phyloP scores from a whole-genome alignment of 2,329 filamentous ascomycete genomes.

The Claviceps arundinis region DNA sequence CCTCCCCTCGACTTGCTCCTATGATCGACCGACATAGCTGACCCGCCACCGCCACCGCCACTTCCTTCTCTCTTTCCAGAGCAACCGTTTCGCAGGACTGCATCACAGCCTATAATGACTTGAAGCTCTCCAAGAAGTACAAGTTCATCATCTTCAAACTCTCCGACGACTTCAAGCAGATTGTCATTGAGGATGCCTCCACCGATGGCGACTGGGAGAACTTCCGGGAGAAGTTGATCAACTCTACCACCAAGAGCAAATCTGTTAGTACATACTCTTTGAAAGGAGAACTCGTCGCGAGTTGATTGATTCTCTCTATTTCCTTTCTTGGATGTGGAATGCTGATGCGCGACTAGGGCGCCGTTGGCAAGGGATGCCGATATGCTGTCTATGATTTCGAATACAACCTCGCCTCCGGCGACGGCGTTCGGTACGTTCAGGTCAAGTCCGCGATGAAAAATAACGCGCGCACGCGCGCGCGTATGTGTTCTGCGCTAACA shows the following conservation, averaged over 20 bases:
- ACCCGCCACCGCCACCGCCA: not conserved
- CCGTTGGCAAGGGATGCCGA: slow-evolving; percentile 54
- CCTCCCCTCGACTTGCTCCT: not conserved
- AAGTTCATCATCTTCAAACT: slow-evolving; percentile 87
- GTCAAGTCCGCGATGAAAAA: not conserved
- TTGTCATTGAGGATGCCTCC: slow-evolving; percentile 65
- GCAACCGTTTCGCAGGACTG: slow-evolving; percentile 61
- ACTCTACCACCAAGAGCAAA: slow-evolving; percentile 59
- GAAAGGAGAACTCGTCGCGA: not conserved
- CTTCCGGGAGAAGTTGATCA: slow-evolving; percentile 66
- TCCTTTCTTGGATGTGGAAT: not conserved
- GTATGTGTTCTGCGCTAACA: slow-evolving; percentile 10
- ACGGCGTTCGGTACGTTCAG: slow-evolving; percentile 51
- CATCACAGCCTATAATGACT: slow-evolving; percentile 60
- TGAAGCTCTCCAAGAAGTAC: slow-evolving; percentile 69
- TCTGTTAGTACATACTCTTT: slow-evolving; percentile 30
- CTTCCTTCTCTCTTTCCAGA: slow-evolving; percentile 28
- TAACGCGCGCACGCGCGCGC: not conserved
- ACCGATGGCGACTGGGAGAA: slow-evolving; percentile 52
- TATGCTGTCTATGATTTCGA: slow-evolving; percentile 80
- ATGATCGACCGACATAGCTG: slow-evolving; percentile 8
- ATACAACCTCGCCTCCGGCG: slow-evolving; percentile 58
- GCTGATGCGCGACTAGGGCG: slow-evolving; percentile 29
- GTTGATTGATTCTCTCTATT: not conserved
- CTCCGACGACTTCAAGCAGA: slow-evolving; percentile 68